Evolutionary conservation across 2,329 filamentous ascomycete genomes (phyloP), one percentile per base, ranked within the genome.

Genomic region (Aureobasidium vineae): DNA sequence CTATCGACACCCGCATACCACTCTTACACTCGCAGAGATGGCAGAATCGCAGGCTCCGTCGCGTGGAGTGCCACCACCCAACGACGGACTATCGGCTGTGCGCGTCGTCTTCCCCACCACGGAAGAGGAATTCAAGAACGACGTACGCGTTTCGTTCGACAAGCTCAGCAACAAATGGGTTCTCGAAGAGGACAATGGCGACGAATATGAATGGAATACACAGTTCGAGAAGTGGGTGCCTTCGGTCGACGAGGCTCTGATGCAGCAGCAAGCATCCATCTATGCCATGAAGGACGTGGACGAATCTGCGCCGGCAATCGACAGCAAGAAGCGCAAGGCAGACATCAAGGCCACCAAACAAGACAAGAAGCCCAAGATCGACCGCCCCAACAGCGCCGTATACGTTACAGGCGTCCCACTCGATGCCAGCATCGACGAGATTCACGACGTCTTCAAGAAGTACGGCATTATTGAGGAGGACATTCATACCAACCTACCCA

Each of bases 391-490:
- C 76, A 96, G 91, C 6, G 94, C 94, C 49, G 86, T 99, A 70
- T 99, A 94, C 79, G 90, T 97, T 56, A 96, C 92, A 5, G 91
- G 90, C 15, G 85, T 99, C 4, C 96, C 95, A 0, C 78, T 83
- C 45, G 91, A 98, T 76, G 89, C 87, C 50, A 91, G 89, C 0
- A 81, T 89, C 49, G 86, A 90, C 36, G 95, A 99, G 79, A 87
- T 99, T 19, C 85, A 90, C 71, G 86, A 92, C 28, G 83, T 91
- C 33, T 99, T 99, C 80, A 91, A 88, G 57, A 94, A 91, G 76
- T 96, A 86, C 73, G 93, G 93, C 68, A 90, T 98, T 71, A 93
- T 99, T 70, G 92, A 94, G 57, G 93, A 98, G 78, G 91, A 96
- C 78, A 93, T 97, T 70, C 93, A 97, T 74, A 92, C 88, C 73